Conservation (phyloP, 305 asterid genomes). For the Solanum hybrid region DNA sequence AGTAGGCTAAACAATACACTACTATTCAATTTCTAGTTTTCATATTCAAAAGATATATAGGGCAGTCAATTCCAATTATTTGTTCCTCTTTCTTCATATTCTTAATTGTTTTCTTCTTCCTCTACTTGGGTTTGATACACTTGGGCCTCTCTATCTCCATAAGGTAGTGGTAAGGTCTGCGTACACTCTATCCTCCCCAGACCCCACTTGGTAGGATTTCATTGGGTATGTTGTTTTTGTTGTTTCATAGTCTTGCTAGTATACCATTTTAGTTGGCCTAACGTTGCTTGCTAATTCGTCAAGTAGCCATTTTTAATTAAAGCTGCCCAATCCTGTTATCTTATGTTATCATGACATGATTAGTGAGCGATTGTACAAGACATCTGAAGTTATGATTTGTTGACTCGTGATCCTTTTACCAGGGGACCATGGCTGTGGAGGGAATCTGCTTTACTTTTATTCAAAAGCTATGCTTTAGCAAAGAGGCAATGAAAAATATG, state of each 20-base stretch:
- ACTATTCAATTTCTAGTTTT: neutral
- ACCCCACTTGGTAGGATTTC: neutral
- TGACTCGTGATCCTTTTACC: neutral
- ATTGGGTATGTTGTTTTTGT: neutral
- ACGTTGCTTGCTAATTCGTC: neutral
- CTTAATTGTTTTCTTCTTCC: neutral
- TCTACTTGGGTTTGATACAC: neutral
- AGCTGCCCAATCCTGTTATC: neutral
- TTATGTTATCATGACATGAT: neutral
- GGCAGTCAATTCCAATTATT: neutral
- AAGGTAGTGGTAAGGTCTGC: neutral
- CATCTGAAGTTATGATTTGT: neutral
- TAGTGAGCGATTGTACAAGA: neutral
- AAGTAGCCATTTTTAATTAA: neutral
- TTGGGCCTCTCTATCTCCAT: neutral
- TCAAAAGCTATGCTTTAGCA: neutral
- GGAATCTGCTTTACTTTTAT: neutral
- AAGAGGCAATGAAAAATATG: neutral
- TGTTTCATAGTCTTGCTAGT: neutral
- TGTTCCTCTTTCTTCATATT: neutral
- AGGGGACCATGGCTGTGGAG: neutral
- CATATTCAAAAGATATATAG: neutral
- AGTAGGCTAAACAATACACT: neutral
- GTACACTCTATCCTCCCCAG: neutral
- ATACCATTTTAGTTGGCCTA: neutral